phyloP scores from a whole-genome alignment of 176 grass and related monocot genomes.

The Oryza punctata region DNA sequence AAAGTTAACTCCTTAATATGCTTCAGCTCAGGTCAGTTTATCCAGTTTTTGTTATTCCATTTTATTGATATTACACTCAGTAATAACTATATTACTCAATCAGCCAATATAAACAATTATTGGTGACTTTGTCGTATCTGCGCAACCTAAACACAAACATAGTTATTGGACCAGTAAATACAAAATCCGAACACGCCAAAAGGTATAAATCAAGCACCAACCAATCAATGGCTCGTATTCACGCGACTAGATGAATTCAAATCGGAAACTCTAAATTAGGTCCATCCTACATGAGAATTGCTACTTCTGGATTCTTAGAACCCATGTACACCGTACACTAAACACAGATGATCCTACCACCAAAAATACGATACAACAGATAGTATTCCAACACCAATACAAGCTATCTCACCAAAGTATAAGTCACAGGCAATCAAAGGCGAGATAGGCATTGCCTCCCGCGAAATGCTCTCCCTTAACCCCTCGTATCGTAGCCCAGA shows the following conservation, averaged over 20 bases:
- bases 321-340: neutral
- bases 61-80: neutral
- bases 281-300: no score
- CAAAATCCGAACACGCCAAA: neutral
- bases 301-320: neutral
- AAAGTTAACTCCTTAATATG: neutral
- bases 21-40: neutral
- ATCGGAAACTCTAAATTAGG: neutral
- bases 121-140: neutral
- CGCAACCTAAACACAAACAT: neutral
- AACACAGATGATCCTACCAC: neutral
- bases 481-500: no score
- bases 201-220: neutral
- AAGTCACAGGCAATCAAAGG: neutral
- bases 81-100: neutral
- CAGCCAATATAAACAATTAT: neutral
- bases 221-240: neutral
- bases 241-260: neutral
- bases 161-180: neutral
- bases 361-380: neutral
- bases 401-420: neutral
- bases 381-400: neutral
- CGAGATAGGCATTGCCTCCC: neutral
- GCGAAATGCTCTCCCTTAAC: neutral
- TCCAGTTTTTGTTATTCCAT: neutral